Conservation (phyloP, 176 grass and related monocot species). For the Rhynchospora tenuis region DNA sequence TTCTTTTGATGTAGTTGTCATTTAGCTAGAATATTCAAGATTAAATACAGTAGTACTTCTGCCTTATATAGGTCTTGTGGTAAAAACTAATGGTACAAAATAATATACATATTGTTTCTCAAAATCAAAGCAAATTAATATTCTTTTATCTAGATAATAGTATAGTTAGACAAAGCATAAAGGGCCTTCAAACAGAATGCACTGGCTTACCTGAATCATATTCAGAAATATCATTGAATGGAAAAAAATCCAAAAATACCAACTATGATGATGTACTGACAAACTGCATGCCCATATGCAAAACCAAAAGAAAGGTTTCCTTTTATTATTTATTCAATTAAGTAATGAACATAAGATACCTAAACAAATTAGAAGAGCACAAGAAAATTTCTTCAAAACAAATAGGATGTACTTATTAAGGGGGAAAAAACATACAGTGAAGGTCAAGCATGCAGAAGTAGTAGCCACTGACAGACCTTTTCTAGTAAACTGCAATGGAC, state of each 20-base stretch:
- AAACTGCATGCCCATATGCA: neutral
- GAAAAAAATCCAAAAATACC: neutral
- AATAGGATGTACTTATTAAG: conserved; percentile 6
- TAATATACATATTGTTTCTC: neutral
- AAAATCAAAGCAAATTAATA: neutral
- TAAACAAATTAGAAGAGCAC: too few relatives aligned
- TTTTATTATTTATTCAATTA: neutral
- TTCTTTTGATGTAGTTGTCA: neutral
- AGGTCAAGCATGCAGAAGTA: conserved; percentile 82
- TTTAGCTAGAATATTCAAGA: neutral
- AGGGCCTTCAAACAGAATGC: neutral
- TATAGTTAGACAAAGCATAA: neutral
- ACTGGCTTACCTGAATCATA: neutral
- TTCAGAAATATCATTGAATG: neutral
- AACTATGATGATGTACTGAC: neutral
- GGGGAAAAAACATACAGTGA: conserved; percentile 51
- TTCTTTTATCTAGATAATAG: neutral
- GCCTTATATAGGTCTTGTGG: neutral
- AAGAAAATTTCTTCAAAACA: neutral
- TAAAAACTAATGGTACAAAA: neutral
- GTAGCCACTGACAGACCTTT: conserved; percentile 89
- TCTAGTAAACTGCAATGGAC: conserved; percentile 86
- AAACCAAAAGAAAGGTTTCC: neutral
- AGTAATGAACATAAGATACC: neutral
- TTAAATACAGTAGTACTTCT: neutral